Conservation (phyloP, 2,329 filamentous ascomycete genomes). For the Talaromyces sp. region DNA sequence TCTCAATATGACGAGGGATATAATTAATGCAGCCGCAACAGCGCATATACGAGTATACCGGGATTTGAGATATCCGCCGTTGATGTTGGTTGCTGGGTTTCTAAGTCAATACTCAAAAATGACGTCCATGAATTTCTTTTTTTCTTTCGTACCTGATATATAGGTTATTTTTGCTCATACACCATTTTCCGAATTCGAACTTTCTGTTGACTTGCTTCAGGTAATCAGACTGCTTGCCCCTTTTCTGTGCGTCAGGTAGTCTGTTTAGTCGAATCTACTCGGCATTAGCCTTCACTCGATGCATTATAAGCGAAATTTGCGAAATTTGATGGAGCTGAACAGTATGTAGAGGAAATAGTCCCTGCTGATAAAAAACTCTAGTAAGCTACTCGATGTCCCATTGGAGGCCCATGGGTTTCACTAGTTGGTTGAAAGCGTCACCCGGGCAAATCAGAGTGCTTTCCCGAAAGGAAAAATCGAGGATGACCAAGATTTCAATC, state of each 20-base stretch:
- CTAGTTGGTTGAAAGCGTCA: background rate
- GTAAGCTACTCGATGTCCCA: background rate
- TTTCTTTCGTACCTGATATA: background rate
- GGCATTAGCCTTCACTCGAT: background rate
- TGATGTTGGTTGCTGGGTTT: background rate
- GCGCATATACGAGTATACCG: background rate
- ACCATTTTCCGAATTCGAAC: background rate
- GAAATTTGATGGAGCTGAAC: background rate
- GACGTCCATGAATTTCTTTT: background rate
- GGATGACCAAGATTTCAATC: background rate
- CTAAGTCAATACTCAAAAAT: background rate
- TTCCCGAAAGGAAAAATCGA: background rate
- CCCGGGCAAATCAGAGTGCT: background rate
- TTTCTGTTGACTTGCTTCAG: background rate
- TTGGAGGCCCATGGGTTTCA: background rate
- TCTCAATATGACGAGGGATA: background rate
- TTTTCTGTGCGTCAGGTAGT: background rate
- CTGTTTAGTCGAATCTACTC: background rate
- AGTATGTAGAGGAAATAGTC: background rate
- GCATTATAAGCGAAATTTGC: background rate
- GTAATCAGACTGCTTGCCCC: background rate
- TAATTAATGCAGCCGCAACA: background rate
- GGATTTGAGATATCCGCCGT: background rate
- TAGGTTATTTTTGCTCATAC: background rate
- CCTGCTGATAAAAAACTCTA: background rate